phyloP scores from a whole-genome alignment of 1,139 yeast genomes.

The Pichia sp. region DNA sequence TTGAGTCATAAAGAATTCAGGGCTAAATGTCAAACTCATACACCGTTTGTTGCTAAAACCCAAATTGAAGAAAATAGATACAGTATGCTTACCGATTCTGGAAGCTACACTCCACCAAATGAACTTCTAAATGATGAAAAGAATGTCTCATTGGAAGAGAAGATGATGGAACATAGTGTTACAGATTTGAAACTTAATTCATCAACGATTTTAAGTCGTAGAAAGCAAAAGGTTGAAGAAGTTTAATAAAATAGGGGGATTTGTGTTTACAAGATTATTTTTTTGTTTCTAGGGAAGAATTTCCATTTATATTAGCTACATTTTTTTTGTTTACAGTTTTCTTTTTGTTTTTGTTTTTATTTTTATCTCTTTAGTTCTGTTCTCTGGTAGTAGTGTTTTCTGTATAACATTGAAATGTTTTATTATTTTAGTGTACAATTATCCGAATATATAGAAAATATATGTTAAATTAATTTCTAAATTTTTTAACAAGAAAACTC shows the following conservation, averaged over 20 bases:
- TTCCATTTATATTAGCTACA: too few species aligned
- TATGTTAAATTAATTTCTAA: too few species aligned
- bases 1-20: conserved; percentile 8
- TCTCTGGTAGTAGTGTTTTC: too few species aligned
- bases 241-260: too few species aligned
- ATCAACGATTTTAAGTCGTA: conserved; percentile 55
- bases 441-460: too few species aligned
- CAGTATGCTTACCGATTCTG: conserved; percentile 7
- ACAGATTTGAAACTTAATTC: conserved; percentile 53
- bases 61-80: neutral
- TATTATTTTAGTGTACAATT: too few species aligned
- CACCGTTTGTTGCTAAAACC: conserved; percentile 13
- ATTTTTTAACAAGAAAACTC: too few species aligned
- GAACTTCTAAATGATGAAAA: neutral
- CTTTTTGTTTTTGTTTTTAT: too few species aligned
- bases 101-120: neutral
- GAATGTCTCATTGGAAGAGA: conserved; percentile 8
- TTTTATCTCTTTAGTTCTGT: too few species aligned
- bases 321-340: neutral
- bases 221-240: conserved; percentile 30
- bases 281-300: too few species aligned
- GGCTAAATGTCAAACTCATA: conserved; percentile 14
- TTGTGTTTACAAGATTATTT: too few species aligned
- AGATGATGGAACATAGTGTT: conserved; percentile 13
- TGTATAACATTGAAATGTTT: too few species aligned